Evolutionary conservation across 75 land plant species (phyloP), one percentile per base, ranked within the genome.

Genomic region (Pinus taeda): DNA sequence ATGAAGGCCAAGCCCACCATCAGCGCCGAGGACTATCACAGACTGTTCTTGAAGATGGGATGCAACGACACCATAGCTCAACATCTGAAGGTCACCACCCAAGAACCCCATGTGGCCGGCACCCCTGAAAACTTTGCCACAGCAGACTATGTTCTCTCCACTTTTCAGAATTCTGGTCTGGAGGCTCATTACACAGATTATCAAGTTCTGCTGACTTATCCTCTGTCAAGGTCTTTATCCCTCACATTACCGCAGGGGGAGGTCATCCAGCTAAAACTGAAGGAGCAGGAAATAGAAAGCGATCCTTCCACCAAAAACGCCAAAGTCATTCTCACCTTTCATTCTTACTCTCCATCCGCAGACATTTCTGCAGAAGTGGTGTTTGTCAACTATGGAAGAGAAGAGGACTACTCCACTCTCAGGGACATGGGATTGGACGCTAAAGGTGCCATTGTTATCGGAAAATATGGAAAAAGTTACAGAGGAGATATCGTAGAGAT

Each of bases 321-420:
- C 13, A 80, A 75, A 18, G 87, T 86, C 24, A 83, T 88, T 12
- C 76, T 69, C n/a, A 82, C 94, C 9, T 93, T 87, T 76, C 96
- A 92, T 79, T 92, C 94, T 6, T 91, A 92, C 78, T 88, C 96
- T 39, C 94, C 96, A n/a, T 91, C 96, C 9, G 96, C 92, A 14
- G 24, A 85, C 29, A 92, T 78, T 71, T 36, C 69, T 42, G 90
- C 71, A 20, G 58, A 79, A 70, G 86, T 84, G n/a, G 96, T 93
- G 17, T 93, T 80, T 61, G 90, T 75, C 39, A 90, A 92, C 80
- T 81, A 79, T 75, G 96, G 96, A 36, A 73, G 84, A 64, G 79
- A 73, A 61, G 81, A 84, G 65, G 96, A 93, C 86, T 93, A 83
- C 74, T 36, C n/a, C 49, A 78, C 66, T 66, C 79, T 93, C 69